Evolutionary conservation across 352 stramenopile genomes (phyloP), one percentile per base, ranked within the genome.

Genomic region (Phytophthora tubulina): DNA sequence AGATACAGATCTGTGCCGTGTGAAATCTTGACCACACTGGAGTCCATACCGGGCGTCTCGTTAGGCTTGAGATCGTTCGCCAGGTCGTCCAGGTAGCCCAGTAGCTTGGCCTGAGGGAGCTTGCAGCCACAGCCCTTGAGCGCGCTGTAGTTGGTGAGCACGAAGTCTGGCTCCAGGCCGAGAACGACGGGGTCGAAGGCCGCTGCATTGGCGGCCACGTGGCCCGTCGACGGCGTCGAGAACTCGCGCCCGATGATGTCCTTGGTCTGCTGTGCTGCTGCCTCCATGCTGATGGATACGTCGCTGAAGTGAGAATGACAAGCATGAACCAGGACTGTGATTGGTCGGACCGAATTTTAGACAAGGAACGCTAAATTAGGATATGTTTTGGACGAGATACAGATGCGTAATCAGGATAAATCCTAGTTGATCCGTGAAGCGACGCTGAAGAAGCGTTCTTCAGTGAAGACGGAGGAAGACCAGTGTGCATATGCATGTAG

Each of bases 61-160:
- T 99, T 98, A 21, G 94, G 80, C 69, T 97, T 97, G 65, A 98
- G 88, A 50, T 97, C 93, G 58, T 98, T 92, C 21, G 91, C 75
- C 54, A 98, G 76, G 49, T 93, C 77, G 46, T 92, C 82, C 39
- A 99, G 74, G 79, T 98, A 98, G 48, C 90, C 86, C 69, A 98
- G 89, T 64, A 99, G 79, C 81, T 98, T 97, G 55, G 88, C 78
- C 75, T 98, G 95, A 30, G 95, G 91, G 56, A 99, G 86, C 80
- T 99, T 99, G 84, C 96, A 99, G 78, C 94, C 96, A 89, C 96
- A 99, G 78, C 96, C 96, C 79, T 99, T 99, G 55, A 99, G 86
- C 36, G 80, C 80, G 45, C 85, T 96, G 66, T 93, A 97, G 65
- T 95, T 82, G 35, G 88, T 95, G 30, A 96, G 79, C 30, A 86